Evolutionary conservation across 2,329 filamentous ascomycete genomes (phyloP).

Genomic region (Neopestalotiopsis sp.): DNA sequence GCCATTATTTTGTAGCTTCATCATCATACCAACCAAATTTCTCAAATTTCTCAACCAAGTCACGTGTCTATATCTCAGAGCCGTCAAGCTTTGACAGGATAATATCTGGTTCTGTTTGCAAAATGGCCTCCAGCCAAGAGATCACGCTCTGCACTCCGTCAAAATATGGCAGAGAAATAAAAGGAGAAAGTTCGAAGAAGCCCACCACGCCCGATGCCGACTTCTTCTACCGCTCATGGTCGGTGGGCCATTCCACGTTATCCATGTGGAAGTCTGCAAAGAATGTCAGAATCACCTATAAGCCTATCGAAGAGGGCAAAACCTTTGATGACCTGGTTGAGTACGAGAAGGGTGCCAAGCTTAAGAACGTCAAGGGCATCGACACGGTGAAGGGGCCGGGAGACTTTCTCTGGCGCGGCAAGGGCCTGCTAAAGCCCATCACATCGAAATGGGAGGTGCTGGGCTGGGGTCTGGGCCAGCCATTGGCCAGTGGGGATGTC

Average conservation of each 20-base stretch:
- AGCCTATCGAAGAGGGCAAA: constrained; percentile 50
- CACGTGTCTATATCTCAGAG: neutral
- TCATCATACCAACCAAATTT: neutral
- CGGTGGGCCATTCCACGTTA: constrained; percentile 77
- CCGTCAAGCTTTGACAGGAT: neutral
- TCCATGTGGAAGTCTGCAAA: constrained; percentile 81
- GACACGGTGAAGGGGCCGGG: constrained; percentile 55
- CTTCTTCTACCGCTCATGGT: constrained; percentile 72
- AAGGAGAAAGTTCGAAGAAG: constrained; percentile 27
- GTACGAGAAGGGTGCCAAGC: constrained; percentile 50
- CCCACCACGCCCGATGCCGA: constrained; percentile 55
- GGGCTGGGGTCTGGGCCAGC: constrained; percentile 77
- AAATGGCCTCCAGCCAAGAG: neutral
- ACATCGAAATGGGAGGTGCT: constrained; percentile 82
- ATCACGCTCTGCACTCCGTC: constrained; percentile 44
- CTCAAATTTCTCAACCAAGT: neutral
- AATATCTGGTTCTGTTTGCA: neutral
- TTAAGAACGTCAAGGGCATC: constrained; percentile 69
- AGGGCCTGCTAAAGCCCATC: constrained; percentile 75
- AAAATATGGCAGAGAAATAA: constrained; percentile 45
- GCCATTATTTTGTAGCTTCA: neutral
- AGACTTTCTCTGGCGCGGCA: constrained; percentile 79
- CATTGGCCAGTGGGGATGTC: constrained; percentile 36
- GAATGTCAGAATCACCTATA: constrained; percentile 84
- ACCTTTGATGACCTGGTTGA: constrained; percentile 75